Evolutionary conservation across 140 eudicot species (phyloP), one percentile per base, ranked within the genome.

Genomic region (Stevia rebaudiana): DNA sequence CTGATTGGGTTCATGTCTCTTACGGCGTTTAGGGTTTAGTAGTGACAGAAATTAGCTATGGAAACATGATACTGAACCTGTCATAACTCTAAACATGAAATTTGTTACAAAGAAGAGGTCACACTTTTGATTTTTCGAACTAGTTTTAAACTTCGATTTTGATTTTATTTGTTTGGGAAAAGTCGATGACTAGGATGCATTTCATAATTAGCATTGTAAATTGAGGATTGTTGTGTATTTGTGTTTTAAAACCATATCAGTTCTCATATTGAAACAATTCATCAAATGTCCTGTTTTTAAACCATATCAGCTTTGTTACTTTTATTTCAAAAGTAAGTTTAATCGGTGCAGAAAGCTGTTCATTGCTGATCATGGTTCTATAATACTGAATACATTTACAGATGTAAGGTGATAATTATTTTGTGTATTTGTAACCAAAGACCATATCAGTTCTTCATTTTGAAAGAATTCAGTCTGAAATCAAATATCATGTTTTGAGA

Each of bases 21-120:
- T 67, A 19, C 17, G 30, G 3, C 30, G n/a, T 19, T 21, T 49
- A 67, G 72, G 72, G 72, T 67, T 67, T 67, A 51, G 9, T 25
- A 8, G 25, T 30, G 13, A 49, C 18, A 41, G 39, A 53, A 24
- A 53, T 23, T 23, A 25, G 12, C 39, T 42, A 30, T 6, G 31
- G 8, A 35, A 2, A 58, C 47, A 23, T 22, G 59, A 2, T 51
- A 51, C 17, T 23, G 36, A 11, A 23, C 3, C 25, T 48, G 24
- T 48, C 54, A 17, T 1, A 48, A 8, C 0, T 48, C 12, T 40
- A 11, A 40, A 40, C 44, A 24, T 51, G 4, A 13, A 28, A 5
- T 12, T n/a, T 28, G n/a, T 52, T 52, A 37, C 18, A 52, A 23
- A 4, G 17, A 53, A 53, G 39, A 40, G 28, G 23, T 9, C 8